Evolutionary conservation across 225 moss, liverwort and hornwort genomes (phyloP), one percentile per base, ranked within the genome.

Genomic region (Pseudoscleropodium purum): DNA sequence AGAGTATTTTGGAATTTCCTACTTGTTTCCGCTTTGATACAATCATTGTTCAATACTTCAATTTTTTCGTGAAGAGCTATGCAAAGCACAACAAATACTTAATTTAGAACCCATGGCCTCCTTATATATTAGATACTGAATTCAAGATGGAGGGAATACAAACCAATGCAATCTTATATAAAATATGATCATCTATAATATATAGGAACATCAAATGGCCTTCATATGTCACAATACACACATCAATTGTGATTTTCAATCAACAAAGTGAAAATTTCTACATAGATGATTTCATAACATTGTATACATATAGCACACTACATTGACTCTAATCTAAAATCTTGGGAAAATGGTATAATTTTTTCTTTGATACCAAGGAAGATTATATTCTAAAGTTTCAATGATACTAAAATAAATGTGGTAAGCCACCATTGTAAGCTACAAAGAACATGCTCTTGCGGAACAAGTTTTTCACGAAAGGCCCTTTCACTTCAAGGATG

Each of bases 361-460:
- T 68, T 68, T 68, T 21, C 37, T 11, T 37, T 1, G 6, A 37
- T 18, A 18, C 18, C 1, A 11, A 0, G 9, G 21, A 25, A 7
- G 5, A 4, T n/a, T n/a, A 24, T 27, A 9, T 9, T 72, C 3
- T 41, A 41, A 41, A 41, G 4, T 39, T 72, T 70, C 13, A 24
- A 39, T 24, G 13, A 24, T 2, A 70, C 69, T 25, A n/a, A 24
- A n/a, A 39, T 12, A 25, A 70, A 24, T 25, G 7, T 39, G 4
- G 39, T 24, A 14, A 8, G 1, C 4, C n/a, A 4, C 7, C 1
- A 0, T 25, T 1, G 7, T 14, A 25, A 4, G 39, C 39, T 24
- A 18, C 5, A 3, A 26, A 70, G 4, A 70, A 70, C 24, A 39
- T 70, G 14, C 39, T 70, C 39, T 24, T 39, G 4, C 8, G 0